These are phyloP conservation scores for Chaetomiaceae sp. DNA, from an alignment of 2,329 filamentous ascomycete genomes.

Conservation along the genomic window DNA sequence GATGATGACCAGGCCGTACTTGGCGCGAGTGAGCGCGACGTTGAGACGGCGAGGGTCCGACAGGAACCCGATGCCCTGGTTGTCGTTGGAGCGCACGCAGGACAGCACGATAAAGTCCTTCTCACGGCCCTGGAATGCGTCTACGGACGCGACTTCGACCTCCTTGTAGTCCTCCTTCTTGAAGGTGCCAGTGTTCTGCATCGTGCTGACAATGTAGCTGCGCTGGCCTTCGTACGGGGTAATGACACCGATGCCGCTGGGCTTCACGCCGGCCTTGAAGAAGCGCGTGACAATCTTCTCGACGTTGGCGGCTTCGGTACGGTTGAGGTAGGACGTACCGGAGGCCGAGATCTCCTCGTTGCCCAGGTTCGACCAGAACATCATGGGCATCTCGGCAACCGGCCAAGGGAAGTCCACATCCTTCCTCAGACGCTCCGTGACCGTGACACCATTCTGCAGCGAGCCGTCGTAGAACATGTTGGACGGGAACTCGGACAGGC, in stretches of 20 bases:
- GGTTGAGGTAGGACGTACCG: conserved; percentile 95
- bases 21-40: conserved; percentile 92
- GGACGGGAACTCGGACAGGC: conserved; percentile 92
- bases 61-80: conserved; percentile 97
- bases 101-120: conserved; percentile 99
- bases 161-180: conserved; percentile 99
- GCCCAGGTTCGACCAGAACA: conserved; percentile 99
- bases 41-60: conserved; percentile 96
- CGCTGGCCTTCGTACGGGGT: conserved; percentile 98
- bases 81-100: conserved; percentile 96
- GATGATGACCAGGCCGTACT: conserved; percentile 92
- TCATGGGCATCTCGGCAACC: conserved; percentile 90
- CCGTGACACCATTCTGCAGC: conserved; percentile 92
- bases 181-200: conserved; percentile 95
- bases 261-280: conserved; percentile 97
- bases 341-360: conserved; percentile 98
- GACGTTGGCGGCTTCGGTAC: conserved; percentile 93
- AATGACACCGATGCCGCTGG: conserved; percentile 91
- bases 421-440: conserved; percentile 77
- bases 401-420: conserved; percentile 99
- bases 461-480: conserved; percentile 99
- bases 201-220: conserved; percentile 98
- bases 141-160: conserved; percentile 95
- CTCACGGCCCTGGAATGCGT: conserved; percentile 97
- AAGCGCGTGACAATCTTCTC: conserved; percentile 98